Evolutionary conservation across 2,329 filamentous ascomycete species (phyloP), one percentile per base, ranked within the genome.

Genomic region (Fusarium avenaceum): DNA sequence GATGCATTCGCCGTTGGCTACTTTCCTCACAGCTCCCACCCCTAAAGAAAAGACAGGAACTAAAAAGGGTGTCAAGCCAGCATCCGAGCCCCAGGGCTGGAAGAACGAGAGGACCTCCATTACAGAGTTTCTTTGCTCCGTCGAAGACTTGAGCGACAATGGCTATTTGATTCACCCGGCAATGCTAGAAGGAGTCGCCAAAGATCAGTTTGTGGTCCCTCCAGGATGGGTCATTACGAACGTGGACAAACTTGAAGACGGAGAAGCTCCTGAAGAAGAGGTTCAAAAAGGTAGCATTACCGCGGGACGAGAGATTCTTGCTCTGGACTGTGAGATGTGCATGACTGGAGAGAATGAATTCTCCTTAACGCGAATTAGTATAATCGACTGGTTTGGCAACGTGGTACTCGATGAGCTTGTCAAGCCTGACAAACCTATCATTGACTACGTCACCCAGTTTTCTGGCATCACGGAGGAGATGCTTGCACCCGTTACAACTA

Each of bases 301-400:
- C 1, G 92, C 89, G 30, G 96, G 94, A 35, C 88, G 93, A 65
- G 86, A 90, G 38, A 82, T 97, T 13, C 82, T 96, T 48, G 91
- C 93, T 2, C 84, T 99, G 55, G 96, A 99, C 77, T 99, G 96
- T 80, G 96, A 99, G 80, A 99, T 99, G 96, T 97, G 94, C 77
- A 90, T 93, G 80, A 96, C 94, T 4, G 92, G 90, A 62, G 89
- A 91, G 63, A 89, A 89, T 47, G 87, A 92, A 69, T 93, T 91
- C 67, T 93, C 94, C 35, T 88, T 99, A 43, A 96, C 96, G 3
- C 89, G 96, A 57, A 91, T 98, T 76, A 97, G 94, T 76, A 79
- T 98, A 39, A 83, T 99, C 9, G 84, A 89, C 63, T 99, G 96
- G 95, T 88, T 94, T 71, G 94, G 94, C 48, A 87, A 89, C 33